Evolutionary conservation across 192 early-diverging fungal species (phyloP).

Genomic region (Allomyces macrogynus): DNA sequence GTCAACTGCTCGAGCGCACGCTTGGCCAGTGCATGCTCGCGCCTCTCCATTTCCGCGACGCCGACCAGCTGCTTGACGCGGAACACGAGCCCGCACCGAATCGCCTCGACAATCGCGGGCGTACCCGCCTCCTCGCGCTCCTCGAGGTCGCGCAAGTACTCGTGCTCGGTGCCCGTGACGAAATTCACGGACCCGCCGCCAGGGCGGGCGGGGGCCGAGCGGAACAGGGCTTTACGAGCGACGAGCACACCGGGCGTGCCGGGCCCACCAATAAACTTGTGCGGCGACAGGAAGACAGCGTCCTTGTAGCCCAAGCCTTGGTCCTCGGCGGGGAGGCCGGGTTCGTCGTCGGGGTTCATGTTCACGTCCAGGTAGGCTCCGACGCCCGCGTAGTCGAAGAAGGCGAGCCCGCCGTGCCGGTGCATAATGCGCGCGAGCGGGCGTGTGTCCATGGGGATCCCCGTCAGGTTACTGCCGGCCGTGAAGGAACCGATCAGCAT

Average conservation of each 20-base stretch:
- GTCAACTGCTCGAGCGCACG: neutral
- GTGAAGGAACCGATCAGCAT: slow-evolving; percentile 15
- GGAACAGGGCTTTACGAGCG: slow-evolving; percentile 11
- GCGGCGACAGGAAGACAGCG: slow-evolving; percentile 18
- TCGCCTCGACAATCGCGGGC: slow-evolving; percentile 17
- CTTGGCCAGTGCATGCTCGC: slow-evolving; percentile 6
- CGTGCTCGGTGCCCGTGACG: slow-evolving; percentile 11
- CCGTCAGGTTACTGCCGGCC: slow-evolving; percentile 21
- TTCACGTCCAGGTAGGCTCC: neutral
- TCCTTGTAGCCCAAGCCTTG: slow-evolving; percentile 14
- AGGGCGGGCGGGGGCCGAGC: slow-evolving; percentile 8
- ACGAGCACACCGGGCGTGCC: slow-evolving; percentile 17
- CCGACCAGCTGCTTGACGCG: slow-evolving; percentile 12
- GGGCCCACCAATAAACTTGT: slow-evolving; percentile 25
- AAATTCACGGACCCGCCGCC: slow-evolving; percentile 22
- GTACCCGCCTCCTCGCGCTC: slow-evolving; percentile 22
- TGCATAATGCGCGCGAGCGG: slow-evolving; percentile 15
- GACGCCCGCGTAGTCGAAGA: slow-evolving; percentile 16
- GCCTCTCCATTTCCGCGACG: neutral
- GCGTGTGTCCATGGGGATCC: slow-evolving; percentile 11
- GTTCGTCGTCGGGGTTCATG: slow-evolving; percentile 3
- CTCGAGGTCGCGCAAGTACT: slow-evolving; percentile 8
- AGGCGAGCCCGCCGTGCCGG: slow-evolving; percentile 12
- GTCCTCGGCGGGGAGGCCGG: neutral
- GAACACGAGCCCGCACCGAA: slow-evolving; percentile 19